Evolutionary conservation across 768 basidiomycete species (phyloP), one percentile per base, ranked within the genome.

Genomic region (Daedaleopsis nitida): DNA sequence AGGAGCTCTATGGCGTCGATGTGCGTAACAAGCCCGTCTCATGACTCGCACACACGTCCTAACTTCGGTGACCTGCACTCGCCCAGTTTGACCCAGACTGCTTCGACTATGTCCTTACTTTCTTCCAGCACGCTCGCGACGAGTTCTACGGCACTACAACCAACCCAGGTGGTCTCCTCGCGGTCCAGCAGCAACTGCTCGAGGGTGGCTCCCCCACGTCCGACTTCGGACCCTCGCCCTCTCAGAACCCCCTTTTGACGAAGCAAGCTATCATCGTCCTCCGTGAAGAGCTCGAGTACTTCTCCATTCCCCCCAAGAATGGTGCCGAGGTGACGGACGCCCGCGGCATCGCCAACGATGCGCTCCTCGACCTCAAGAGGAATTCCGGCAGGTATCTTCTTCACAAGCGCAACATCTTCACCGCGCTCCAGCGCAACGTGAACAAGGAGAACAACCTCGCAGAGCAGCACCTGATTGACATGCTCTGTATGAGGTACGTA

Each of bases 211-310:
- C 80, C 0, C 78, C 84, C 6, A 76, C 81, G 21, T 78, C 87
- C 19, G 81, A 86, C 63, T 86, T 87, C 70, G 79, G 80, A 19
- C 83, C 88, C 13, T 75, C 86, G 17, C 80, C 85, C 34, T 83
- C 86, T 54, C 92, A 95, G 73, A 98, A 98, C 70, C 97, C 97
- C 0, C 82, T 99, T 43, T 81, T 98, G 56, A 84, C 88, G 51
- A 98, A 98, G 77, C 97, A 98, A 75, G 96, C 96, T 32, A 98
- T 99, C 71, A 98, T 98, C 67, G 96, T 99, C 51, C 86, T 99
- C 27, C 85, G 97, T 32, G 97, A 99, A 74, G 97, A 99, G 77
- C 82, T 99, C 55, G 97, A 99, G 75, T 99, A 98, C 73, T 99
- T 99, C 66, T 89, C 94, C 38, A 98, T 99, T 63, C 94, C 96